Base-by-base conservation (phyloP, 2,329 filamentous ascomycete genomes). In the Ramularia collo-cygni region DNA sequence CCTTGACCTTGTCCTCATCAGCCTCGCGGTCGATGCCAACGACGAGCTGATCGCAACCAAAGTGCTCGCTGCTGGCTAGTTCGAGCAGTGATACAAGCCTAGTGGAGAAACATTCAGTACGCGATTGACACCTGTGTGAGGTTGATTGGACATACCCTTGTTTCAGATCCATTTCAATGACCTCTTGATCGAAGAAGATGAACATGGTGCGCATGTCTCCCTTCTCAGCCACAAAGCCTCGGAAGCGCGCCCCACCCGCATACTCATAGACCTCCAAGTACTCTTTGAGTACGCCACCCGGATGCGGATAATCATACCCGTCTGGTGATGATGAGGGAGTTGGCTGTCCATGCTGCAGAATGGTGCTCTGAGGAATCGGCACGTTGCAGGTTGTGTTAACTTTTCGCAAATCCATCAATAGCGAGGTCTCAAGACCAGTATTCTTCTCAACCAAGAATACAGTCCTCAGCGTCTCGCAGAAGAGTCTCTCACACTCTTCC, bases 401-500 rank as follows among this genome's bases (percentile, higher is more conserved):
- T 41, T 53, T 50, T 48, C 52, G 65, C 79, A 81, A 79, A 90
- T 79, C 81, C 79, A 84, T 80, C 77, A 83, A 82, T 79, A 83
- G 78, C 79, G 85, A 90, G 83, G 79, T 79, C 79, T 80, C 75
- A 73, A 71, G 70, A 66, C 69, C 76, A 75, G 71, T 67, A 70
- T 80, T 81, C 84, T 83, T 81, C 87, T 93, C 88, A 94, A 86
- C 89, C 76, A 83, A 85, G 80, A 95, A 95, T 74, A 85, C 83
- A 73, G 81, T 73, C 72, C 79, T 84, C 81, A 95, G 85, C 77
- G 81, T 83, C 83, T 90, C 87, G 73, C 89, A 95, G 79, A 95
- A 94, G 83, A 95, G 90, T 77, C 89, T 95, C 88, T 95, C 89
- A 95, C 89, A 94, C 86, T 95, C 88, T 88, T 84, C 88, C 85